Base-by-base conservation (phyloP, 176 grass and related monocot genomes). In the Leersia perrieri region DNA sequence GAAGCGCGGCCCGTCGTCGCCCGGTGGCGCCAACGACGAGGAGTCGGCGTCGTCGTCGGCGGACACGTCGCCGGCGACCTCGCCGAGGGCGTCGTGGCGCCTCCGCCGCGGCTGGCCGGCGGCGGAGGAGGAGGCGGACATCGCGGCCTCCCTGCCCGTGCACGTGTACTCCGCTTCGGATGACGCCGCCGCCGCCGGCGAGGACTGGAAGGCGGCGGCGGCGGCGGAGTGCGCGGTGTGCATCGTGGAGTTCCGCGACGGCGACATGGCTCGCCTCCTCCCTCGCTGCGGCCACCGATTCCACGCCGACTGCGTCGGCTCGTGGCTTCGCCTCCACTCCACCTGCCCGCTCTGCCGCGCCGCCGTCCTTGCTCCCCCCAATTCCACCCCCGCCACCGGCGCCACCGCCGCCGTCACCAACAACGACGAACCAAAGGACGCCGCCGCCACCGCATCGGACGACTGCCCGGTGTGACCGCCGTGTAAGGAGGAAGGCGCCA, bases 311-410 rank as follows among this genome's bases (percentile, higher is more conserved):
- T 94, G 92, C 61, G 73, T 94, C 0, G 89, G 70, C 77, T 72
- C 32, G 7, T 94, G 87, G 92, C 80, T 92, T 11, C 76, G 25
- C 1, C 80, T 81, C 16, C 89, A 94, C 71, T 62, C 87, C 53
- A 92, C 78, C 22, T 94, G 92, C 81, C 92, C 89, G 22, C 87
- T 94, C 26, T 94, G 92, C 86, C 89, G 89, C n/a, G 75, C 89
- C 33, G 9, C 14, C 34, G 80, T 91, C 38, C 64, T 82, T 8
- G 63, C 72, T 8, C 76, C 66, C 3, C 2, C 47, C n/a, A n/a
- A n/a, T n/a, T n/a, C n/a, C n/a, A n/a, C 18, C 18, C 16, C 16
- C 16, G 16, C 16, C 45, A 5, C 47, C 47, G 23, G 47, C 12
- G 33, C 18, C 2, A 3, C 55, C 12, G 74, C 42, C 28, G 20